Evolutionary conservation across 23 red algal species (phyloP).

Genomic region (Gracilaria vermiculophylla): DNA sequence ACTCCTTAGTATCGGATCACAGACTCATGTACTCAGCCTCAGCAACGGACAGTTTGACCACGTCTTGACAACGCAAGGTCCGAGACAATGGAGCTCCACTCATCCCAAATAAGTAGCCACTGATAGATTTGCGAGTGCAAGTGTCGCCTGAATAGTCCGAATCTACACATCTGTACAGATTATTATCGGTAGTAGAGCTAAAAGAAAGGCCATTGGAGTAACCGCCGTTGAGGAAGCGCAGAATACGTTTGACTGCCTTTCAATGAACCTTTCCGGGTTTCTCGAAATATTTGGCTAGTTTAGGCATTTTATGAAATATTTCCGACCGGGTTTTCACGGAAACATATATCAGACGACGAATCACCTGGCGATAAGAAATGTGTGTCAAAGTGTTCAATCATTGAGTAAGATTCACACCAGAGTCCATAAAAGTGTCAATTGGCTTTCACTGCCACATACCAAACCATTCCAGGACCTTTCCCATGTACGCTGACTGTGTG

Average conservation of each 20-base stretch:
- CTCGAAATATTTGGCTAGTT: slow-evolving; percentile 2
- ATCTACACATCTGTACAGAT: background rate
- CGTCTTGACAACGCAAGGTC: slow-evolving; percentile 17
- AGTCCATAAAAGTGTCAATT: slow-evolving; percentile 37
- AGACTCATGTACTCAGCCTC: slow-evolving; percentile 31
- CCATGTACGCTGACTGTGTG: slow-evolving; percentile 11
- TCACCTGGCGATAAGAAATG: background rate
- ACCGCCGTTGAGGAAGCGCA: slow-evolving; percentile 14
- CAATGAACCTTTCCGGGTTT: background rate
- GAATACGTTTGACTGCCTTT: slow-evolving; percentile 23
- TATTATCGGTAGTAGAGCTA: background rate
- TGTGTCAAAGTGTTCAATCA: background rate
- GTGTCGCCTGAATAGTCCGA: background rate
- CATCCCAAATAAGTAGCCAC: slow-evolving; percentile 5
- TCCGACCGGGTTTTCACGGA: slow-evolving; percentile 28
- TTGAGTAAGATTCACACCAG: background rate
- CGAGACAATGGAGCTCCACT: background rate
- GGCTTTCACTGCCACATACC: slow-evolving; percentile 13
- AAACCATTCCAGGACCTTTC: slow-evolving; percentile 36
- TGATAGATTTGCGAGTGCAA: slow-evolving; percentile 2
- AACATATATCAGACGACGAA: slow-evolving; percentile 4
- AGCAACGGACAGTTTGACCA: slow-evolving; percentile 30
- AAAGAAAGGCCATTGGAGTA: background rate
- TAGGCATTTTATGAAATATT: background rate
- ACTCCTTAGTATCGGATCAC: background rate